Evolutionary conservation across 495 filamentous ascomycete species (phyloP).

Genomic region (Astrocystis sublimbata): DNA sequence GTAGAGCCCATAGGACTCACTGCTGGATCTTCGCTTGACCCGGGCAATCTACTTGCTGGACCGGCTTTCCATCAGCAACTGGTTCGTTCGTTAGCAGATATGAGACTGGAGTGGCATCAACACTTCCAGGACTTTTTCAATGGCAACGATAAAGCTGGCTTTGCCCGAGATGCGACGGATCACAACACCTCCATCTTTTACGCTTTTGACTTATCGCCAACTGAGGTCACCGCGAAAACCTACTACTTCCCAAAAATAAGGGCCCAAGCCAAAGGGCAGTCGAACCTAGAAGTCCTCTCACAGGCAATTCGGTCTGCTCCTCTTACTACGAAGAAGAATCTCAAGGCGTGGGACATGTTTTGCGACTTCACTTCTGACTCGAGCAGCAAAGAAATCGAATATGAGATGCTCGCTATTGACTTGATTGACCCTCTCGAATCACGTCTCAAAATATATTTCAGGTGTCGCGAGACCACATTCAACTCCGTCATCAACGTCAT

Average conservation of each 20-base stretch:
- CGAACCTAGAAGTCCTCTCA: conserved; percentile 25
- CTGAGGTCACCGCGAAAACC: conserved; percentile 22
- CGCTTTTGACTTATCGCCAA: conserved; percentile 32
- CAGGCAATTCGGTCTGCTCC: conserved; percentile 24
- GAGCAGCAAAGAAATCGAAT: conserved; percentile 12
- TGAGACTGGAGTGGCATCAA: conserved; percentile 24
- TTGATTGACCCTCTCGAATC: conserved; percentile 29
- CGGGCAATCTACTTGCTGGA: conserved; percentile 22
- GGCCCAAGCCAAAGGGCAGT: conserved; percentile 19
- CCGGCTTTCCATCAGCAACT: conserved; percentile 18
- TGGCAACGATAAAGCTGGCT: background rate
- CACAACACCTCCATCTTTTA: conserved; percentile 28
- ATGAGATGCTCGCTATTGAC: conserved; percentile 39
- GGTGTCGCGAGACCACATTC: conserved; percentile 30
- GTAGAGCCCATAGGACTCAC: conserved; percentile 34
- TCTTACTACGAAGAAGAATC: conserved; percentile 9
- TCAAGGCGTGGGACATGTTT: conserved; percentile 19
- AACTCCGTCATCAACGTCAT: conserved; percentile 31
- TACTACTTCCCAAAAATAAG: conserved; percentile 34
- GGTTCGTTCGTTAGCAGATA: conserved; percentile 11
- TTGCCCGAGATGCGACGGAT: conserved; percentile 5
- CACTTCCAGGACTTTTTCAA: conserved; percentile 29
- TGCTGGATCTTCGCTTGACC: conserved; percentile 32
- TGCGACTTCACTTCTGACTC: conserved; percentile 9
- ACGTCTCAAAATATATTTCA: conserved; percentile 42